These are phyloP conservation scores for Pythium folliculosum DNA, from an alignment of 352 stramenopile species.

Conservation along the genomic window DNA sequence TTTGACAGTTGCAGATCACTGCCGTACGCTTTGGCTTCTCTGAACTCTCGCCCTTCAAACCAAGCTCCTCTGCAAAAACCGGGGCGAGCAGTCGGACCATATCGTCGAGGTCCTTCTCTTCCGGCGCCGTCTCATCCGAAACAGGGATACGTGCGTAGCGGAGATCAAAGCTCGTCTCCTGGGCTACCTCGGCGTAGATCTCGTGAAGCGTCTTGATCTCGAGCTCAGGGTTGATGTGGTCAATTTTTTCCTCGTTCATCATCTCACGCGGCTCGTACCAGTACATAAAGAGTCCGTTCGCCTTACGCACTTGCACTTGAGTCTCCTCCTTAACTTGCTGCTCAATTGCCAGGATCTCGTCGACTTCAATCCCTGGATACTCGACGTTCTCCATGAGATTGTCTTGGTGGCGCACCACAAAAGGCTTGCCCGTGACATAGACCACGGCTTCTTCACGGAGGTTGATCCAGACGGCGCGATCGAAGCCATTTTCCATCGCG, in stretches of 20 bases:
- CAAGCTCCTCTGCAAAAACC: constrained; percentile 64
- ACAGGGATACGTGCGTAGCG: constrained; percentile 85
- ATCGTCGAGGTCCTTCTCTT: constrained; percentile 90
- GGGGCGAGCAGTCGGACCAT: constrained; percentile 76
- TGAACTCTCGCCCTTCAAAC: constrained; percentile 17
- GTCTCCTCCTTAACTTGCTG: constrained; percentile 84
- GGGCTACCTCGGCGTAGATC: constrained; percentile 62
- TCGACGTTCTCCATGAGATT: constrained; percentile 88
- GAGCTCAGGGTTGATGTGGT: constrained; percentile 66
- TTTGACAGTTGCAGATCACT: constrained; percentile 91
- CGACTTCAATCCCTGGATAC: constrained; percentile 88
- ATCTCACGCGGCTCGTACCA: constrained; percentile 80
- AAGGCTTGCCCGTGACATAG: constrained; percentile 86
- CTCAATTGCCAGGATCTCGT: constrained; percentile 88
- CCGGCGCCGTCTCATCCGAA: constrained; percentile 88
- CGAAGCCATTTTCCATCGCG: constrained; percentile 48
- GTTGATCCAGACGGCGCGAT: constrained; percentile 89
- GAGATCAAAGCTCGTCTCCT: constrained; percentile 57
- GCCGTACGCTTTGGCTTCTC: constrained; percentile 43
- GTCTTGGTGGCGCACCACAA: constrained; percentile 79
- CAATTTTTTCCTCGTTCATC: constrained; percentile 82
- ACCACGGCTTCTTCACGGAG: constrained; percentile 90
- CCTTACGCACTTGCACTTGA: constrained; percentile 66
- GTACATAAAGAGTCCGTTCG: constrained; percentile 84
- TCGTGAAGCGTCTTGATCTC: constrained; percentile 81